Base-by-base conservation (phyloP, 768 basidiomycete species). In the Phylloporus sp. region DNA sequence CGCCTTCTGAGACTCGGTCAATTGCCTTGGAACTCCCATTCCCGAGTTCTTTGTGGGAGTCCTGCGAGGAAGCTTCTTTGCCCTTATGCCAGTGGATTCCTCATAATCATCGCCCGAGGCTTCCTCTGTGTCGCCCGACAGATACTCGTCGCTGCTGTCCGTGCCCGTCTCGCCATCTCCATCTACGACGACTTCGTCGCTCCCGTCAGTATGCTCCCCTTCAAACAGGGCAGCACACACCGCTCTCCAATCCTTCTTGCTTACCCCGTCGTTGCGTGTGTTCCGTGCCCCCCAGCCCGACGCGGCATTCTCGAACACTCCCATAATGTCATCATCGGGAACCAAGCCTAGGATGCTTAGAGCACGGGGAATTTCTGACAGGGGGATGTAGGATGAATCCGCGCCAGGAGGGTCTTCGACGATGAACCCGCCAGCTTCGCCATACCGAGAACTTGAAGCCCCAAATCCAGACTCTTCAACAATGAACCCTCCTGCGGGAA, bases 221-320 rank as follows among this genome's bases (percentile, higher is more conserved):
- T 80, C 83, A 5, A 91, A 70, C 11, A 92, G 68, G 5, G 84
- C 84, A 9, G 83, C 80, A 60, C 89, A 91, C 5, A 92, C 84
- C 11, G 86, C 75, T 29, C 85, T 77, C 85, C 86, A 92, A 59
- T 90, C 89, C 23, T 81, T 79, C 39, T 73, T 69, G 53, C 73
- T 78, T 21, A 92, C 76, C 35, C 67, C 61, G 23, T 64, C 63
- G 13, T 62, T 68, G 26, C 55, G 58, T 6, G 48, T 46, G 27
- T 59, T 50, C 9, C 65, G 66, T 11, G 65, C 69, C 38, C 64
- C 65, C 88, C 89, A 90, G 15, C 86, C 89, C 2, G 77, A 70
- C 0, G 85, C 83, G 3, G 90, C 89, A 50, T 85, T 87, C 29
- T 73, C 73, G 64, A 92, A 88, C 2, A 89, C 83, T 3, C 72